These are phyloP conservation scores for Ogataea polymorpha DNA, from an alignment of 805 yeast genomes.

Conservation along the genomic window DNA sequence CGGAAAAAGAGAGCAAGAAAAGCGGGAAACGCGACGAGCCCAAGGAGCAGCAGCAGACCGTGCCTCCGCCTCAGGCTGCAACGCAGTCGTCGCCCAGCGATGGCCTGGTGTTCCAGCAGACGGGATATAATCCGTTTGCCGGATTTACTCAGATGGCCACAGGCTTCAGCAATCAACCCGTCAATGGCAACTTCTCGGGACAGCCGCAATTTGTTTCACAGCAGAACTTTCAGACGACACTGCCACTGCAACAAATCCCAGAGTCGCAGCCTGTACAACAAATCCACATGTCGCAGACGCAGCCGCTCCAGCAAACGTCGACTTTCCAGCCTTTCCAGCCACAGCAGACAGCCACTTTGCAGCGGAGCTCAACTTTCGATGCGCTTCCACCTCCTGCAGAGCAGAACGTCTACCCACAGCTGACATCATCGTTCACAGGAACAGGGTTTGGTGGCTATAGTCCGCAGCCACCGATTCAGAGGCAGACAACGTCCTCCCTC, in stretches of 20 bases:
- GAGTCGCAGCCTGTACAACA: constrained; percentile 1
- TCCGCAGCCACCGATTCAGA: constrained; percentile 24
- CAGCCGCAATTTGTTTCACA: neutral
- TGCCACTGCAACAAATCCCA: constrained; percentile 11
- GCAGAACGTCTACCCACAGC: constrained; percentile 5
- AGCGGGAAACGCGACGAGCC: neutral
- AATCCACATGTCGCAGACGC: neutral
- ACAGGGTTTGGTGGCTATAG: constrained; percentile 58
- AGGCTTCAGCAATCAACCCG: constrained; percentile 8
- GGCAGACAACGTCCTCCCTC: constrained; percentile 16
- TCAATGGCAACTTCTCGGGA: neutral
- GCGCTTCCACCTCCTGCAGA: neutral
- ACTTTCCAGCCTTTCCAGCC: constrained; percentile 1
- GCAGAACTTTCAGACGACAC: constrained; percentile 3
- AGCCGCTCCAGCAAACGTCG: neutral
- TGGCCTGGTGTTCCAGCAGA: constrained; percentile 25
- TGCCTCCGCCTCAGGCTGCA: constrained; percentile 14
- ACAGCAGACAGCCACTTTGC: constrained; percentile 4
- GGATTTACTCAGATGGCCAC: constrained; percentile 10
- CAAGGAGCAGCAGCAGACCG: constrained; percentile 9
- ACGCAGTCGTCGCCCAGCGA: constrained; percentile 8
- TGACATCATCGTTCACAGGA: constrained; percentile 38
- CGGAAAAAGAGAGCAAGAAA: constrained; percentile 51
- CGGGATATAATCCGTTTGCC: constrained; percentile 29
- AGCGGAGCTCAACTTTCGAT: neutral